Evolutionary conservation across 2,329 filamentous ascomycete species (phyloP).

Genomic region (Colletotrichum cuscutae): DNA sequence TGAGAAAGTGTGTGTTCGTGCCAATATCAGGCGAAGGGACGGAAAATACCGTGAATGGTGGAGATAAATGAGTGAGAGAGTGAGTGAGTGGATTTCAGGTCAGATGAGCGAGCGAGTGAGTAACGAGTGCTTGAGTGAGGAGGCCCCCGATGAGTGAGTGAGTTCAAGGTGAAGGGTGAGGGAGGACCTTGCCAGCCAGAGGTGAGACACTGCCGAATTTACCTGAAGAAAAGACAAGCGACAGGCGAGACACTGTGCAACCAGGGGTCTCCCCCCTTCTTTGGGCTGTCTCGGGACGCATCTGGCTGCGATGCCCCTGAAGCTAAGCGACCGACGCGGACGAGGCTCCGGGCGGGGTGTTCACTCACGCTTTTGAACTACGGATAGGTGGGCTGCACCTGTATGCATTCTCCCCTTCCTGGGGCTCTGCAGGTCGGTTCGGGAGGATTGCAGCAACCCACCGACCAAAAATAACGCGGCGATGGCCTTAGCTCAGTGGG

Average conservation of each 20-base stretch:
- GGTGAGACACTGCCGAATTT: neutral
- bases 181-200: neutral
- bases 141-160: neutral
- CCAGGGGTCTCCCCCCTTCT: neutral
- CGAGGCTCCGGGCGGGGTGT: slow-evolving; percentile 13
- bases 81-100: neutral
- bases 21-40: neutral
- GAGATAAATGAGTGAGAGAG: neutral
- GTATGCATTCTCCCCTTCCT: too few relatives aligned
- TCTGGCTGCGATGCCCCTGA: slow-evolving; percentile 14
- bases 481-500: neutral
- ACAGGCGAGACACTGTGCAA: slow-evolving; percentile 11
- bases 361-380: too few relatives aligned
- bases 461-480: neutral
- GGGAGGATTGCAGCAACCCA: neutral
- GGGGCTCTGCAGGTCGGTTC: neutral
- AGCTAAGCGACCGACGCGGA: slow-evolving; percentile 10
- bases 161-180: neutral
- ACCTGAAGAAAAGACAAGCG: neutral
- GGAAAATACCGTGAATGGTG: neutral
- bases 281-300: neutral
- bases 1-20: neutral
- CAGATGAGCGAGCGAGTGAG: too few relatives aligned
- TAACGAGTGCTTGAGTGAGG: too few relatives aligned
- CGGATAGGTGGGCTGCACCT: too few relatives aligned